Percentiles rank a stretch among this genome's conserved stretches.
Conservation (phyloP, 176 grass and related monocot genomes). For the Hordeum vulgare region MorexV3_pseudomolecules_assembly NC_058518.1:502782225-502782724, state of each 20-base stretch:
- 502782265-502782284: conserved; percentile 74
- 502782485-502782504: conserved; percentile 84
- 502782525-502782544: conserved; percentile 87
- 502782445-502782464: conserved; percentile 75
- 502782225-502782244: conserved; percentile 87
- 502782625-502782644: conserved; percentile 80
- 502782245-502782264: conserved; percentile 64
- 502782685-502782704: conserved; percentile 79
- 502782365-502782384: conserved; percentile 83
- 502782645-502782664: conserved; percentile 77
- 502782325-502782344: conserved; percentile 81
- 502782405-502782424: conserved; percentile 86
- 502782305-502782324: conserved; percentile 87
- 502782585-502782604: conserved; percentile 89
- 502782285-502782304: conserved; percentile 74
- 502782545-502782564: conserved; percentile 85
- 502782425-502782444: conserved; percentile 83
- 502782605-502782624: conserved; percentile 77
- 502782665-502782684: conserved; percentile 78
- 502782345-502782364: conserved; percentile 83
- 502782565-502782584: conserved; percentile 82
- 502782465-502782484: conserved; percentile 95
- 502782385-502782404: conserved; percentile 85
- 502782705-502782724: conserved; percentile 87
- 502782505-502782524: conserved; percentile 80